Percentiles rank a stretch among this genome's conserved stretches.
These are phyloP conservation scores for Salix caprea DNA, from an alignment of 345 rosid genomes.

Conservation along the genomic window DNA sequence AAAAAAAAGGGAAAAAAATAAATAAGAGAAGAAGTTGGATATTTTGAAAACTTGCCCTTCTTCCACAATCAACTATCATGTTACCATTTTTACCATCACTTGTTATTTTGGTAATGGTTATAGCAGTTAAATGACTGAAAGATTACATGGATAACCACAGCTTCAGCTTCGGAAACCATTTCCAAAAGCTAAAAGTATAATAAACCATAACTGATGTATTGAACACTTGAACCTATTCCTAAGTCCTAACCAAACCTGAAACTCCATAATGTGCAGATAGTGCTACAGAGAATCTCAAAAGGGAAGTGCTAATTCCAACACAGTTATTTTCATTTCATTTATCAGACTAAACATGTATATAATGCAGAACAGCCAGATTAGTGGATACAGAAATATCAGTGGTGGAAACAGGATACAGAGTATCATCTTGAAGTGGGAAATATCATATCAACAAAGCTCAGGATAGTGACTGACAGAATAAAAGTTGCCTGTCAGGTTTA, in stretches of 20 bases:
- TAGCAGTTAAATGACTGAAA: not conserved
- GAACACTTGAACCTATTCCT: not conserved
- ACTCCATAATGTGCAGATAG: slow-evolving; percentile 11
- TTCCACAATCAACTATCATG: not conserved
- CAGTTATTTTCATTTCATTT: not conserved
- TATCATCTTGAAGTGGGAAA: slow-evolving; percentile 1
- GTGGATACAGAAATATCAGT: slow-evolving; percentile 11
- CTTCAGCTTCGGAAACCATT: not conserved
- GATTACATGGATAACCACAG: not conserved
- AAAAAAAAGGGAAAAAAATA: not conserved
- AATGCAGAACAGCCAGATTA: slow-evolving; percentile 24
- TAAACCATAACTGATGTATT: not conserved
- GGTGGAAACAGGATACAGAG: slow-evolving; percentile 20
- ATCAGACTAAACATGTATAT: not conserved
- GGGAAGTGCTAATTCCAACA: slow-evolving; percentile 18
- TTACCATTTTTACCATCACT: not conserved
- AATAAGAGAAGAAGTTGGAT: not conserved
- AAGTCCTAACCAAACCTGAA: not conserved
- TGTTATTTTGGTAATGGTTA: not conserved
- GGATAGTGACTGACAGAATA: not conserved
- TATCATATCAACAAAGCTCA: not conserved
- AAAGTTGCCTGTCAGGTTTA: slow-evolving; percentile 12
- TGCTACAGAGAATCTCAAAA: slow-evolving; percentile 29
- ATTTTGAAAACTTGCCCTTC: not conserved
- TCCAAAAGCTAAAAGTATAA: not conserved